Evolutionary conservation across 495 filamentous ascomycete species (phyloP).

Genomic region (Penicillium flavigenum): DNA sequence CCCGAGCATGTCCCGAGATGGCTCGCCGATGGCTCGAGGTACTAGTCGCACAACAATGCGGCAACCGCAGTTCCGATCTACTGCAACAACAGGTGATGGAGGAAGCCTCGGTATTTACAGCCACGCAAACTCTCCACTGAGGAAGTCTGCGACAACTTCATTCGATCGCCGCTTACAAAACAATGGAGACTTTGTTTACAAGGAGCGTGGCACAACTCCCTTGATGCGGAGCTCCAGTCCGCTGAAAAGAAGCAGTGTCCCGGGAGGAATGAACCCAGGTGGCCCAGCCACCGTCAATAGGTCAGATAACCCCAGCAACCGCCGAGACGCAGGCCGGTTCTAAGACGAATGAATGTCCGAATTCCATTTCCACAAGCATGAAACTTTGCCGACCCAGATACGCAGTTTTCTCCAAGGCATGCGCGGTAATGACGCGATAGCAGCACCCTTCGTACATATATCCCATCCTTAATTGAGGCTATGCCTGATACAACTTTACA

Average conservation of each 20-base stretch:
- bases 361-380: slow-evolving; percentile 11
- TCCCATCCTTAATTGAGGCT: slow-evolving; percentile 7
- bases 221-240: slow-evolving; percentile 43
- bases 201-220: slow-evolving; percentile 40
- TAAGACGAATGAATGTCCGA: slow-evolving; percentile 23
- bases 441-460: slow-evolving; percentile 14
- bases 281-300: slow-evolving; percentile 28
- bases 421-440: background rate
- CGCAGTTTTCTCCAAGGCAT: background rate
- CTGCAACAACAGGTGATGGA: slow-evolving; percentile 57
- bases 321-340: slow-evolving; percentile 44
- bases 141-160: slow-evolving; percentile 57
- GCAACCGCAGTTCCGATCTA: slow-evolving; percentile 56
- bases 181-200: slow-evolving; percentile 40
- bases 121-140: slow-evolving; percentile 77
- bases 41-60: slow-evolving; percentile 50
- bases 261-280: slow-evolving; percentile 32
- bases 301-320: slow-evolving; percentile 23
- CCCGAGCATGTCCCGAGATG: slow-evolving; percentile 48
- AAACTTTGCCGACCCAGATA: slow-evolving; percentile 1
- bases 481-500: slow-evolving; percentile 8
- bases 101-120: slow-evolving; percentile 78
- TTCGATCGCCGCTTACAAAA: slow-evolving; percentile 41
- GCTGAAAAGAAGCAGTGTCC: slow-evolving; percentile 43
- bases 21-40: slow-evolving; percentile 48